Evolutionary conservation across 2,329 filamentous ascomycete species (phyloP), one percentile per base, ranked within the genome.

Genomic region (Paecilomyces sp.): DNA sequence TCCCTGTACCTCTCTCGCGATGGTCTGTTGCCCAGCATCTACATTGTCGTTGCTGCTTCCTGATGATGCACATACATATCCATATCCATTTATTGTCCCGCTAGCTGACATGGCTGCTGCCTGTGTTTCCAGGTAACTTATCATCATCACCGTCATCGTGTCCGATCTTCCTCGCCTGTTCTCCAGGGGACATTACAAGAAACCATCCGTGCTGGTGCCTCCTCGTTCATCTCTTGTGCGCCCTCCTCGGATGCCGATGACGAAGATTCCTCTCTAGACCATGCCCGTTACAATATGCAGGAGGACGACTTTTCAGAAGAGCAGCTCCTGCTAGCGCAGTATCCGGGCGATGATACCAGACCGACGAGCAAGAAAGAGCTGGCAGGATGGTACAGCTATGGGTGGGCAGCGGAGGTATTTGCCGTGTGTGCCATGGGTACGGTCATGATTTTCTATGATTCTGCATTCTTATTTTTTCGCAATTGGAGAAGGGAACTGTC

Each of bases 391-490:
- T 99, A 97, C 76, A 88, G 89, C 73, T 97, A 97, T 79, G 90
- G 90, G 51, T 97, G 96, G 82, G 94, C 94, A 25, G 92, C 93
- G 22, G 94, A 99, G 78, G 93, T 95, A 58, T 97, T 97, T 74
- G 91, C 95, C 15, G 90, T 97, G 59, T 97, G 94, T 74, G 93
- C 87, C 24, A 85, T 90, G 72, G 87, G 92, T 77, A 73, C 60
- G 68, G 51, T 55, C 52, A 54, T 30, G 54, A 31, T 55, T 31
- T 33, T 41, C 24, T 9, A 30, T 51, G 31, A 33, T 41, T 33
- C 36, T 12, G 3, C 50, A n/a, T 55, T 18, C 47, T 25, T n/a
- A n/a, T n/a, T n/a, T 41, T 58, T 33, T n/a, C n/a, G 13, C 25
- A 58, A 57, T 9, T 31, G 57, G 51, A 11, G 31, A 33, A 1